A percentile compares a stretch with the other conserved stretches of the same genome.
Conservation (phyloP, 2,329 filamentous ascomycete species). For the Madurella mycetomatis region DNA sequence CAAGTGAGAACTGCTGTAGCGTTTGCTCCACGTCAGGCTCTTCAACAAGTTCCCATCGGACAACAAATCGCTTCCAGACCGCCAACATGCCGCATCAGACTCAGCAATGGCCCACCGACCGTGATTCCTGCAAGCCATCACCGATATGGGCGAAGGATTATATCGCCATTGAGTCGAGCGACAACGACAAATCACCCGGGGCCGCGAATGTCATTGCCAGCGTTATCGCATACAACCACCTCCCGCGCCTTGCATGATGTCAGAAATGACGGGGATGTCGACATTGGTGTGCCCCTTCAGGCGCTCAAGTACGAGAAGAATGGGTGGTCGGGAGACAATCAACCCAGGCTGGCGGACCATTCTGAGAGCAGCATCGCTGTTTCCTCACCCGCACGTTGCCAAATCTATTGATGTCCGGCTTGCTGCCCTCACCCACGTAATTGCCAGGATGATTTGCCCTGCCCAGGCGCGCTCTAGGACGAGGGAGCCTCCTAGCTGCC, state of each 20-base stretch:
- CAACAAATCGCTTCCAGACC: not conserved
- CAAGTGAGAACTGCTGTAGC: slow-evolving; percentile 36
- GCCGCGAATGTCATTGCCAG: not conserved
- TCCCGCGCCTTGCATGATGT: not conserved
- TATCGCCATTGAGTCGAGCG: slow-evolving; percentile 10
- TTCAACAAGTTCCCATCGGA: slow-evolving; percentile 3
- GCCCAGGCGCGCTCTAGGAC: too few species aligned
- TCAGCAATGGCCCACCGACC: not conserved
- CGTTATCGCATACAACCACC: not conserved
- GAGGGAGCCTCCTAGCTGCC: not conserved
- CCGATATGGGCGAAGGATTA: slow-evolving; percentile 1
- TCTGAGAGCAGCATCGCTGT: not conserved
- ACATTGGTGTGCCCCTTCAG: not conserved
- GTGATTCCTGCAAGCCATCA: not conserved
- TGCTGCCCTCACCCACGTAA: not conserved
- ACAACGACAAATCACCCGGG: slow-evolving; percentile 2
- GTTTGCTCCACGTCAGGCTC: slow-evolving; percentile 22
- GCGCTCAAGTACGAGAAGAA: not conserved
- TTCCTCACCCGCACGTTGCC: not conserved
- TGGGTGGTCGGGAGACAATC: slow-evolving; percentile 10
- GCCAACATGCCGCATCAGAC: slow-evolving; percentile 3
- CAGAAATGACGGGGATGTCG: not conserved
- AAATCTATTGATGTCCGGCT: not conserved
- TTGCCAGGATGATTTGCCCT: not conserved
- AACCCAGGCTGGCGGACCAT: not conserved